These are phyloP conservation scores for Yamadazyma oceani DNA, from an alignment of 1,139 yeast genomes.

Conservation along the genomic window DNA sequence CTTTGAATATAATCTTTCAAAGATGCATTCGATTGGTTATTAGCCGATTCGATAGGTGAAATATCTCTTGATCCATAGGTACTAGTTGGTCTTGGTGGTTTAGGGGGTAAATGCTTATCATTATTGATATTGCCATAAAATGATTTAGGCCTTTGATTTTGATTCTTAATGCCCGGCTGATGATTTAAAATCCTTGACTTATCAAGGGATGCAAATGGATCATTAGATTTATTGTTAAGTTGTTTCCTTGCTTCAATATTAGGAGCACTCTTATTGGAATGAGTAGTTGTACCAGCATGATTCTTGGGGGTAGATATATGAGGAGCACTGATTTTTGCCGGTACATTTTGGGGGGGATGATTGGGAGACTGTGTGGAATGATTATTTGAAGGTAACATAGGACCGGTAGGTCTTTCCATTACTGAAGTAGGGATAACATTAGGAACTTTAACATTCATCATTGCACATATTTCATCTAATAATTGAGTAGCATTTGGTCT, in stretches of 20 bases:
- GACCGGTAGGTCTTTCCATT: constrained; percentile 12
- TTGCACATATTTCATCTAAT: constrained; percentile 63
- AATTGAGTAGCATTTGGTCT: constrained; percentile 76
- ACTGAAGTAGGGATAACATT: constrained; percentile 37
- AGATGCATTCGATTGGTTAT: constrained; percentile 22
- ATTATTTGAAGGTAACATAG: neutral
- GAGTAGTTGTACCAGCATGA: no score
- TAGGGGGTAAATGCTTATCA: constrained; percentile 4
- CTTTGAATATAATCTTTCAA: constrained; percentile 37
- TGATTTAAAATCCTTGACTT: constrained; percentile 27
- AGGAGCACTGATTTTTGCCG: neutral
- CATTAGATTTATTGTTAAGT: constrained; percentile 15
- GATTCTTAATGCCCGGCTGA: constrained; percentile 3
- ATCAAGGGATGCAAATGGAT: constrained; percentile 43
- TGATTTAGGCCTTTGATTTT: constrained; percentile 21
- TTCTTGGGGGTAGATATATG: neutral
- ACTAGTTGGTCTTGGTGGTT: constrained; percentile 12
- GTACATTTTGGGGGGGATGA: constrained; percentile 1
- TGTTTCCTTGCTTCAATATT: constrained; percentile 10
- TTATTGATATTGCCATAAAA: constrained; percentile 11
- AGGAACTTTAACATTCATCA: constrained; percentile 60
- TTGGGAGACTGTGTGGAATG: constrained; percentile 4
- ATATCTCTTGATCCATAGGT: constrained; percentile 14
- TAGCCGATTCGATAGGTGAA: constrained; percentile 9
- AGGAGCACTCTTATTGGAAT: constrained; percentile 7